phyloP scores from a whole-genome alignment of 805 yeast species.

The Ogataea neopini region DNA sequence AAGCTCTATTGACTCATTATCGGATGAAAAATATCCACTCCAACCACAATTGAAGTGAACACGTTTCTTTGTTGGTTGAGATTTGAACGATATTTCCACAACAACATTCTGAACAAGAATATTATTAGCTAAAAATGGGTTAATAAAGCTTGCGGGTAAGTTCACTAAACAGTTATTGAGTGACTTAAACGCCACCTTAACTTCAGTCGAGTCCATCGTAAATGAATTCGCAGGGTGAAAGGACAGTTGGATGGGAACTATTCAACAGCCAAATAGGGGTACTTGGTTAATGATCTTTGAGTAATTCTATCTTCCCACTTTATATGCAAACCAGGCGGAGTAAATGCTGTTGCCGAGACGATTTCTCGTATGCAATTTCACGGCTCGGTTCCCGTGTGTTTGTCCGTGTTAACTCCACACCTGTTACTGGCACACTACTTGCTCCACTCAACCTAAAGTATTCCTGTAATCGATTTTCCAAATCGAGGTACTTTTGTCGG shows the following conservation, averaged over 20 bases:
- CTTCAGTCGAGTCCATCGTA: conserved; percentile 26
- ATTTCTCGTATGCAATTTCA: not conserved
- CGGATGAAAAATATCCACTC: conserved; percentile 31
- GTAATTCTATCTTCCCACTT: not conserved
- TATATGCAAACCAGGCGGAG: conserved; percentile 1
- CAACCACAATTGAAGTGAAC: conserved; percentile 30
- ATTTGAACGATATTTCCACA: conserved; percentile 30
- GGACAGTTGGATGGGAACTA: not conserved
- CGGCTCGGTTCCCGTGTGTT: not conserved
- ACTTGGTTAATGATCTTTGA: too few species aligned
- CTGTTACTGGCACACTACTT: not conserved
- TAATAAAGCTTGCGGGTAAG: conserved; percentile 38
- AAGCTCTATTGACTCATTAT: conserved; percentile 46
- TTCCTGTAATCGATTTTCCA: not conserved
- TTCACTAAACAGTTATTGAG: conserved; percentile 37
- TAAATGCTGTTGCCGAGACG: not conserved
- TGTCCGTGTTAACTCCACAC: not conserved
- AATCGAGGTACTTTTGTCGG: conserved; percentile 10
- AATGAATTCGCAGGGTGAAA: not conserved
- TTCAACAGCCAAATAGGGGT: too few species aligned
- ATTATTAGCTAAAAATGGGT: conserved; percentile 40
- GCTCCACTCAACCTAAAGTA: not conserved
- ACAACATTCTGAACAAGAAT: conserved; percentile 42
- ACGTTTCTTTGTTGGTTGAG: conserved; percentile 16
- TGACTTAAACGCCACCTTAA: conserved; percentile 25